Percentiles rank a stretch among this genome's conserved stretches.
These are phyloP conservation scores for Prototheca wickerhamii DNA, from an alignment of 163 green algal genomes.

Conservation along the genomic window DNA sequence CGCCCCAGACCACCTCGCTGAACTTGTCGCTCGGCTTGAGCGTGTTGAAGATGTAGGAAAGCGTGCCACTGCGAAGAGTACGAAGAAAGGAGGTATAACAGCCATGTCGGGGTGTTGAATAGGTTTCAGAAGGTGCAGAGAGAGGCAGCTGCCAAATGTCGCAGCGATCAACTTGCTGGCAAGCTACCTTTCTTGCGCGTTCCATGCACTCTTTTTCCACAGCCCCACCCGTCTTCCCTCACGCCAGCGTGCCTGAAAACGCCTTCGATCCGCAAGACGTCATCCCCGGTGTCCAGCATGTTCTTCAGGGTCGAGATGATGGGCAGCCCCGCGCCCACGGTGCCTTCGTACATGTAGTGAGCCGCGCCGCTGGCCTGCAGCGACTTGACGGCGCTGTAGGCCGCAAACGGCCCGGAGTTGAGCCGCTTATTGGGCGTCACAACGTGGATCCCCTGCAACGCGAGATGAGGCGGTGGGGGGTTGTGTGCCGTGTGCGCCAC, in stretches of 20 bases:
- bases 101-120: neutral
- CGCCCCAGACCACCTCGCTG: conserved; percentile 43
- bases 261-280: conserved; percentile 68
- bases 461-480: conserved; percentile 1
- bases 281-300: conserved; percentile 78
- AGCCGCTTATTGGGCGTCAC: conserved; percentile 87
- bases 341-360: conserved; percentile 58
- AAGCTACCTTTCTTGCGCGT: no score
- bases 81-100: conserved; percentile 21
- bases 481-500: neutral
- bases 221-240: neutral
- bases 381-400: conserved; percentile 42
- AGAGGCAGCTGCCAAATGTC: no score
- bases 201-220: neutral
- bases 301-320: conserved; percentile 76
- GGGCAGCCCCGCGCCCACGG: conserved; percentile 82
- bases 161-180: no score
- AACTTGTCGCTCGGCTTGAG: conserved; percentile 40
- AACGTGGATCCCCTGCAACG: conserved; percentile 59
- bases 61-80: conserved; percentile 51
- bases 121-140: no score
- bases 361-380: conserved; percentile 19
- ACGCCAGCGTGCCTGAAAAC: conserved; percentile 15
- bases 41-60: conserved; percentile 95
- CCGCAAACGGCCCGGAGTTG: conserved; percentile 35